These are phyloP conservation scores for Crithidia mellificae DNA, from an alignment of 208 protist genomes.

Conservation along the genomic window DNA sequence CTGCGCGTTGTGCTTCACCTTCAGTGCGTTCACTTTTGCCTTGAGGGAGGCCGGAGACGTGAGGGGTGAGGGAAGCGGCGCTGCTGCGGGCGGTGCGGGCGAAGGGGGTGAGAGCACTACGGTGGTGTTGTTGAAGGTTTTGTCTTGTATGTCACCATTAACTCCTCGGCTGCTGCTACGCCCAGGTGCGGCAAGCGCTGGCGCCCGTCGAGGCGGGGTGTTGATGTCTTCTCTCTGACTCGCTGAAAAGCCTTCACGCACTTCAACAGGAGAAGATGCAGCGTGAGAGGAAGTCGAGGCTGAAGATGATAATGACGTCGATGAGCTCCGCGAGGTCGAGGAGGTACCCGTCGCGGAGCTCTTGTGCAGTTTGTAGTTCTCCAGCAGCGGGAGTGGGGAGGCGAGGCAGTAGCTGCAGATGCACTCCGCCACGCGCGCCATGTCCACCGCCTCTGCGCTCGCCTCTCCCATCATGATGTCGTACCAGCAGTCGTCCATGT, in stretches of 20 bases:
- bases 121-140: constrained; percentile 9
- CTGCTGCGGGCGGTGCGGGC: neutral
- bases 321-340: no score
- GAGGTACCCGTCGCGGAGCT: neutral
- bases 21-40: neutral
- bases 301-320: neutral
- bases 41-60: neutral
- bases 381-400: constrained; percentile 19
- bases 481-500: constrained; percentile 84
- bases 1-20: neutral
- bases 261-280: no score
- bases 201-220: neutral
- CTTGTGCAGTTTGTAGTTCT: neutral
- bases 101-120: constrained; percentile 6
- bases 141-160: no score
- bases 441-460: constrained; percentile 36
- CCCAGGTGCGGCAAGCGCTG: neutral
- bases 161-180: neutral
- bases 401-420: constrained; percentile 51
- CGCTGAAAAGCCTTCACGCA: neutral
- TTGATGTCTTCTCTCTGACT: neutral
- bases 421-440: constrained; percentile 49
- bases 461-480: constrained; percentile 65
- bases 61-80: neutral
- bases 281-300: neutral